Conservation (phyloP, 305 asterid species). For the Rubia occidens region DNA sequence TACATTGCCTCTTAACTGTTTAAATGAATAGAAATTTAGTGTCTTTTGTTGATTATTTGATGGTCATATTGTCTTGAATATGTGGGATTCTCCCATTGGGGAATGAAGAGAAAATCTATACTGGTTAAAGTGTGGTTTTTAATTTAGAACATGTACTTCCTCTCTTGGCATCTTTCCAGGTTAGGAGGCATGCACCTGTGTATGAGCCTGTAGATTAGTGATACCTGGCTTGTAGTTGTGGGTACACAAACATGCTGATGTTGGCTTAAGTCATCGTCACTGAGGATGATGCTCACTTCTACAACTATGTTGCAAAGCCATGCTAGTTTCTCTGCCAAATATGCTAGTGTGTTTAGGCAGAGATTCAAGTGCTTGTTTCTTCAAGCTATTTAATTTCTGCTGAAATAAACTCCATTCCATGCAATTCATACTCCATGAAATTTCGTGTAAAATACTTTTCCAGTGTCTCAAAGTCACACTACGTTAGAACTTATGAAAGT, state of each 20-base stretch:
- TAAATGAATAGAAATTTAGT: neutral
- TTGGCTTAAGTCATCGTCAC: no score
- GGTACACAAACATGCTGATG: no score
- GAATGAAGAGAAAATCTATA: neutral
- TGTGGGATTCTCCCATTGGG: neutral
- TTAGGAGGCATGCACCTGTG: no score
- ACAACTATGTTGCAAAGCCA: no score
- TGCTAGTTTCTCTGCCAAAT: no score
- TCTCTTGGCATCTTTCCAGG: no score
- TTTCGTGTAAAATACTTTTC: neutral
- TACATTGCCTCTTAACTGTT: neutral
- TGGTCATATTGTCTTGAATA: neutral
- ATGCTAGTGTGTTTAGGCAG: neutral
- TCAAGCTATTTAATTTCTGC: neutral
- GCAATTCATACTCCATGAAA: neutral
- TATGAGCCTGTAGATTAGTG: no score
- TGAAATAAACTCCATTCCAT: neutral
- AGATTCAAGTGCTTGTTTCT: neutral
- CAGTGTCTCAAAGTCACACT: neutral
- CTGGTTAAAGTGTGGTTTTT: neutral
- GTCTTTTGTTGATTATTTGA: neutral
- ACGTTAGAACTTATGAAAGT: neutral
- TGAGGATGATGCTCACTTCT: no score
- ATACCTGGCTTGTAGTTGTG: no score
- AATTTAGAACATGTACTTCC: no score